phyloP scores from a whole-genome alignment of 306 rosid species.

The Acacia confusa region DNA sequence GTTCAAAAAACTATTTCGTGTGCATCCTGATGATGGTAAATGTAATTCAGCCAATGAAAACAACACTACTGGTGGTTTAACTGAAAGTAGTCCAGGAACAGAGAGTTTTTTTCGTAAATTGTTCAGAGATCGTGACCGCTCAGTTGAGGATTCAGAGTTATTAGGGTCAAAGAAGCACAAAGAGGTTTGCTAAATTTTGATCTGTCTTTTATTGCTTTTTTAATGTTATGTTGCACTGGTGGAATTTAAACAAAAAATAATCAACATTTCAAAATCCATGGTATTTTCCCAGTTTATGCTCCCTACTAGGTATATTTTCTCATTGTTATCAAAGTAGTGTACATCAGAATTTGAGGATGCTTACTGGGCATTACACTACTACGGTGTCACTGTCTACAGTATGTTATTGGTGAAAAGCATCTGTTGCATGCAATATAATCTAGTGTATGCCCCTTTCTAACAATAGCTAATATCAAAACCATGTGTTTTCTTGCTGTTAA shows the following conservation, averaged over 20 bases:
- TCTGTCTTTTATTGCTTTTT: slow-evolving; percentile 19
- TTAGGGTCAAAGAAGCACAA: slow-evolving; percentile 74
- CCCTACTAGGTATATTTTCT: neutral
- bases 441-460: neutral
- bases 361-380: neutral
- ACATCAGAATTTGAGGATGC: neutral
- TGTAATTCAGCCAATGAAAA: slow-evolving; percentile 53
- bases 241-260: slow-evolving; percentile 6
- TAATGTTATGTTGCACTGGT: neutral
- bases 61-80: slow-evolving; percentile 42
- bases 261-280: neutral
- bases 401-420: neutral
- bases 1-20: slow-evolving; percentile 81
- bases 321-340: neutral
- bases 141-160: slow-evolving; percentile 88
- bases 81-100: slow-evolving; percentile 88
- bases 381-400: neutral
- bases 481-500: neutral
- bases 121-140: slow-evolving; percentile 84
- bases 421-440: neutral
- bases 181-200: slow-evolving; percentile 57
- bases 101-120: slow-evolving; percentile 87
- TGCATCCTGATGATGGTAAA: slow-evolving; percentile 87
- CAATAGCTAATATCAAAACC: neutral
- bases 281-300: neutral